Conservation (phyloP, 2,329 filamentous ascomycete genomes). For the Didymella keratinophila region DNA sequence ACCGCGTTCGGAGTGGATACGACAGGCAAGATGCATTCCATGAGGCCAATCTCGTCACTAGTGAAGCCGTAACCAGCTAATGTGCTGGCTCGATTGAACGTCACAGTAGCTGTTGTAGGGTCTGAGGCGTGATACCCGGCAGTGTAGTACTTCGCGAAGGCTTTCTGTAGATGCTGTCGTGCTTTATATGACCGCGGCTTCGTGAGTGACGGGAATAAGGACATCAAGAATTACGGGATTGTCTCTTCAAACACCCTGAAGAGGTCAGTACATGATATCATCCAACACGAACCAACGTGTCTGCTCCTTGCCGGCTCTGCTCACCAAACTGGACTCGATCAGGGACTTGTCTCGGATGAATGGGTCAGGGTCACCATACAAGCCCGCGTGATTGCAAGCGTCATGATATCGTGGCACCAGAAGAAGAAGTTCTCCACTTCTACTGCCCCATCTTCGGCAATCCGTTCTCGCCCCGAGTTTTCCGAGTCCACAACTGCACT, state of each 20-base stretch:
- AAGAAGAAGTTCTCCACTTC: slow-evolving; percentile 7
- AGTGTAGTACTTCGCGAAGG: not conserved
- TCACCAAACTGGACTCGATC: slow-evolving; percentile 3
- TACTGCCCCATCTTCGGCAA: not conserved
- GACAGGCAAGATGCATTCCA: slow-evolving; percentile 4
- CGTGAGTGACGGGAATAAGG: not conserved
- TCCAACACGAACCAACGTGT: not conserved
- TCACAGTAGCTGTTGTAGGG: not conserved
- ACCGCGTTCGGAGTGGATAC: slow-evolving; percentile 7
- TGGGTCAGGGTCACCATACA: slow-evolving; percentile 6
- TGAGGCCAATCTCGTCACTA: not conserved
- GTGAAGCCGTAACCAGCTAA: slow-evolving; percentile 4
- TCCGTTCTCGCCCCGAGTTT: not conserved
- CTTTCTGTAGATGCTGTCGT: not conserved
- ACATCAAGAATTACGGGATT: not conserved
- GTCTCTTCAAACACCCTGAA: not conserved
- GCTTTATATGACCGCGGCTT: slow-evolving; percentile 1
- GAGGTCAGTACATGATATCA: not conserved
- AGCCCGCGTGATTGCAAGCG: slow-evolving; percentile 2
- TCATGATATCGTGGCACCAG: slow-evolving; percentile 7
- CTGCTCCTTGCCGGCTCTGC: not conserved
- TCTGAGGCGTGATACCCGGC: not conserved
- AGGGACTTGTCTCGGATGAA: not conserved
- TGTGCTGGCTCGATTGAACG: not conserved
- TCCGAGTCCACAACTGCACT: not conserved